These are phyloP conservation scores for Ogataea methanolica DNA, from an alignment of 805 yeast species.

Conservation along the genomic window DNA sequence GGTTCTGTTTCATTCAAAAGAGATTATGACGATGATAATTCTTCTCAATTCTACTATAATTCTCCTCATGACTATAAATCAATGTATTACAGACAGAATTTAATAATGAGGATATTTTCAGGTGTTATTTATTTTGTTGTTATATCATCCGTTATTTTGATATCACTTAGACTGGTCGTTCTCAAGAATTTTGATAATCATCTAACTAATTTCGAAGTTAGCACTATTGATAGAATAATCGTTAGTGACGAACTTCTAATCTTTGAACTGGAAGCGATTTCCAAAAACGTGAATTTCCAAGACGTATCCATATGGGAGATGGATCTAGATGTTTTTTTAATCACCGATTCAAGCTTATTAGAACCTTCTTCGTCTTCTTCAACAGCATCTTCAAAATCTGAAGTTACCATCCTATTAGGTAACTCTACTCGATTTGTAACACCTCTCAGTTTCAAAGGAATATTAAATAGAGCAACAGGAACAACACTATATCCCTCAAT, in stretches of 20 bases:
- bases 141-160: slow-evolving; percentile 4
- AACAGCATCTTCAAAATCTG: slow-evolving; percentile 8
- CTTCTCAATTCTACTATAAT: slow-evolving; percentile 15
- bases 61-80: slow-evolving; percentile 33
- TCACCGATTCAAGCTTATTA: slow-evolving; percentile 19
- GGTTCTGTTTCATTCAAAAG: slow-evolving; percentile 11
- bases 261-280: slow-evolving; percentile 25
- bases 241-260: slow-evolving; percentile 28
- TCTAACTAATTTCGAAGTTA: slow-evolving; percentile 21
- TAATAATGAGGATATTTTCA: slow-evolving; percentile 15
- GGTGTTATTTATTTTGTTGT: slow-evolving; percentile 12
- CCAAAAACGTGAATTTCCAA: slow-evolving; percentile 28
- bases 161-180: slow-evolving; percentile 16
- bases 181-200: slow-evolving; percentile 26
- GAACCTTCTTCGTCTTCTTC: slow-evolving; percentile 1
- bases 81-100: slow-evolving; percentile 21
- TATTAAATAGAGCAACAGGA: slow-evolving; percentile 12
- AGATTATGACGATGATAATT: slow-evolving; percentile 10
- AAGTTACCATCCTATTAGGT: slow-evolving; percentile 30
- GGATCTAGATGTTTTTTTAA: slow-evolving; percentile 30
- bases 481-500: slow-evolving; percentile 6
- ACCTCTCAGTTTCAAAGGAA: slow-evolving; percentile 28
- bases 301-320: slow-evolving; percentile 28
- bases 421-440: slow-evolving; percentile 26
- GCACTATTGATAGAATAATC: slow-evolving; percentile 24